Base-by-base conservation (phyloP, 2,329 filamentous ascomycete genomes). In the Fusarium virguliforme region DNA sequence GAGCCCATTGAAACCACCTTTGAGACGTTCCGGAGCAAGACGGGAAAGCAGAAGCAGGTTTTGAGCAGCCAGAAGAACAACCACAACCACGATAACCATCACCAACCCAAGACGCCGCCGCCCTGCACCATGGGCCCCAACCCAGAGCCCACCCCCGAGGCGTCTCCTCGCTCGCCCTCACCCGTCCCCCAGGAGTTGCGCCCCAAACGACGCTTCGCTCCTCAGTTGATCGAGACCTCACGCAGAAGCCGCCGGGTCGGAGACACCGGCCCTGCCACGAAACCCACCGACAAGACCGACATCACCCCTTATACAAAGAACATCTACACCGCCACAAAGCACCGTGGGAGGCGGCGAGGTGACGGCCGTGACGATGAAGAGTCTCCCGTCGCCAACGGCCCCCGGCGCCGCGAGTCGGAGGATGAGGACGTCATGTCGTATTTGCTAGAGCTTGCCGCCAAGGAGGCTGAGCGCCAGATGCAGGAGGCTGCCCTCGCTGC, bases 171-270 rank as follows among this genome's bases (percentile, higher is more conserved):
- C 60, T 84, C 85, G 10, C 81, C 84, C 6, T 85, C 85, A 3
- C 82, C 84, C 53, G 67, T 72, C 77, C 81, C 72, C 80, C 83
- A 38, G 80, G 84, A 68, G 80, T 82, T 62, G 78, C 84, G 43
- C 79, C 83, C 46, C 76, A 83, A 74, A 30, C 84, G 86, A 69
- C 83, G 83, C 65, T 97, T 97, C 79, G 87, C 91, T 32, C 94
- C 94, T 12, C 91, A 95, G 75, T 84, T 97, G 61, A 91, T 97
- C 68, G 94, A 95, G 80, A 95, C 93, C 3, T 92, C 92, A 4
- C 89, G 90, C 74, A 87, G 94, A 59, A 90, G 90, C 35, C 89
- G 92, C 69, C 90, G 90, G 75, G 87, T 87, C 15, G 90, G 90
- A 22, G 91, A 94, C 74, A 80, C 85, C 1, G 86, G 85, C 6